phyloP scores from a whole-genome alignment of 805 yeast species.

The Kregervanrija delftensis region DNA sequence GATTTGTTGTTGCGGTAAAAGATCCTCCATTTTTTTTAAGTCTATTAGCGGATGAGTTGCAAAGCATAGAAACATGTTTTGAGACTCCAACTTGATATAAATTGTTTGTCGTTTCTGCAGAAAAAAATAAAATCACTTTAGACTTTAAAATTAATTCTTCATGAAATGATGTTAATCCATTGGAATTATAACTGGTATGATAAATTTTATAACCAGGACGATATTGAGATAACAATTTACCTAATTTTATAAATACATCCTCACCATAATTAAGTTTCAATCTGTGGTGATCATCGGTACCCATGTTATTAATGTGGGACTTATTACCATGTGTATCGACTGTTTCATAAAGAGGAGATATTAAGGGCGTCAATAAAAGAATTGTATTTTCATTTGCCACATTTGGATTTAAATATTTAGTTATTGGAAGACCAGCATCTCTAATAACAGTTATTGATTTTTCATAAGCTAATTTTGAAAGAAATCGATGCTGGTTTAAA shows the following conservation, averaged over 20 bases:
- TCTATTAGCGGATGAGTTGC: constrained; percentile 35
- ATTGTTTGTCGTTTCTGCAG: constrained; percentile 54
- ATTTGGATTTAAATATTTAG: constrained; percentile 30
- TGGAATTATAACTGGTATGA: constrained; percentile 56
- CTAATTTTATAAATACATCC: constrained; percentile 47
- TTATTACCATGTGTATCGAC: constrained; percentile 4
- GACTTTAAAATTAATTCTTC: constrained; percentile 47
- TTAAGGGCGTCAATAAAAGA: constrained; percentile 28
- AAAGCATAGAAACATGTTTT: constrained; percentile 48
- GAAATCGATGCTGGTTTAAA: constrained; percentile 35
- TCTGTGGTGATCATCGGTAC: background rate
- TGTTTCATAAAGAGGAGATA: constrained; percentile 24
- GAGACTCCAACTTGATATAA: constrained; percentile 59
- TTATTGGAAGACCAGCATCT: constrained; percentile 42
- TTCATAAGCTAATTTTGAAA: constrained; percentile 40
- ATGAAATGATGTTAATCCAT: constrained; percentile 47
- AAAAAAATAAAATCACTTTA: constrained; percentile 42
- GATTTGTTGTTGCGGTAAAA: too few species aligned
- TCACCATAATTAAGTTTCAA: constrained; percentile 30
- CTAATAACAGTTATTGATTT: constrained; percentile 46
- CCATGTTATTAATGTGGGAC: constrained; percentile 6
- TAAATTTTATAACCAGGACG: constrained; percentile 38
- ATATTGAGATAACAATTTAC: constrained; percentile 36
- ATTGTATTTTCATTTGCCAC: constrained; percentile 19
- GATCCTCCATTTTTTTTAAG: constrained; percentile 30